phyloP scores from a whole-genome alignment of 1,284 basidiomycete species.

The Melampsora americana region DNA sequence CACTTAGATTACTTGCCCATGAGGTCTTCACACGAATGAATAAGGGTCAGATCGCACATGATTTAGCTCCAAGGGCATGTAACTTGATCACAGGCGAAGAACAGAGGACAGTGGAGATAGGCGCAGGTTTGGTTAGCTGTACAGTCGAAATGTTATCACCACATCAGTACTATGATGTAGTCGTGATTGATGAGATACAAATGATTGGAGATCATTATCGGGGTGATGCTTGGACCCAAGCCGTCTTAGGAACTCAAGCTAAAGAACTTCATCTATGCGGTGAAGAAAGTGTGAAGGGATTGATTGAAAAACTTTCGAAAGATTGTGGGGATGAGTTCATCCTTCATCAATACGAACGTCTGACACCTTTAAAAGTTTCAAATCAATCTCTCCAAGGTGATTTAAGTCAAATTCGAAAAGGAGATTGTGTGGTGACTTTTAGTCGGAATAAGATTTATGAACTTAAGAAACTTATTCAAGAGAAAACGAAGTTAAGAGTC shows the following conservation, averaged over 20 bases:
- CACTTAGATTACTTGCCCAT: slow-evolving; percentile 85
- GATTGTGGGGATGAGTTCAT: slow-evolving; percentile 78
- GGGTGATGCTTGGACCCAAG: slow-evolving; percentile 79
- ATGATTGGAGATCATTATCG: slow-evolving; percentile 79
- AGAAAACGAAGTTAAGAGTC: slow-evolving; percentile 67
- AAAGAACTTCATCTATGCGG: slow-evolving; percentile 91
- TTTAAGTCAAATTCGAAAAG: slow-evolving; percentile 65
- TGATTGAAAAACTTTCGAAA: slow-evolving; percentile 68
- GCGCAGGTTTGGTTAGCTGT: slow-evolving; percentile 68
- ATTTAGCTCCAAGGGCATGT: slow-evolving; percentile 63
- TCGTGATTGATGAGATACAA: slow-evolving; percentile 95
- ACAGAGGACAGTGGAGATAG: slow-evolving; percentile 65
- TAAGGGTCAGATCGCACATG: slow-evolving; percentile 68
- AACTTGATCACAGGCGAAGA: slow-evolving; percentile 94
- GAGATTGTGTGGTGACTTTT: slow-evolving; percentile 91
- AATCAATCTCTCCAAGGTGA: slow-evolving; percentile 66
- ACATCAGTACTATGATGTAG: slow-evolving; percentile 66
- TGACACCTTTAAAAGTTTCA: slow-evolving; percentile 76
- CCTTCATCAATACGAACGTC: slow-evolving; percentile 77
- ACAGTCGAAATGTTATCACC: slow-evolving; percentile 89
- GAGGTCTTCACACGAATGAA: slow-evolving; percentile 93
- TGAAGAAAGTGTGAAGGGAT: slow-evolving; percentile 80
- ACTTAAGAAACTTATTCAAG: slow-evolving; percentile 71
- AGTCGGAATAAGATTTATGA: slow-evolving; percentile 72
- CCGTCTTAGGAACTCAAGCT: slow-evolving; percentile 74